These are phyloP conservation scores for Silene coronaria DNA, from an alignment of 179 eudicot genomes.

Conservation along the genomic window DNA sequence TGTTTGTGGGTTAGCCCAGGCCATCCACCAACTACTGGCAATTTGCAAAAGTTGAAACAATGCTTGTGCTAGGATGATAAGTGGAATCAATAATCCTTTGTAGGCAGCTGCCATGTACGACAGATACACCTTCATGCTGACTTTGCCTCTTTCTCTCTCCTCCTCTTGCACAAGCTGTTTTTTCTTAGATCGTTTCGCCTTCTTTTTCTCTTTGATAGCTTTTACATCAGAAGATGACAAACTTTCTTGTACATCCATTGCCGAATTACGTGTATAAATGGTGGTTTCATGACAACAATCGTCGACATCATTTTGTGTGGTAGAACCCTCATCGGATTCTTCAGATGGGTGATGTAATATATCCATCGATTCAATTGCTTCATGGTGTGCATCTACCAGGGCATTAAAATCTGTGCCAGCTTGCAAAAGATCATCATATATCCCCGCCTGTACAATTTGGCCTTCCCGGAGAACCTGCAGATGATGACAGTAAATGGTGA, in stretches of 20 bases:
- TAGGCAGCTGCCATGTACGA: conserved; percentile 98
- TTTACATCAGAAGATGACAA: conserved; percentile 56
- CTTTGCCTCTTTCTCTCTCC: conserved; percentile 87
- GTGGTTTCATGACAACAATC: conserved; percentile 40
- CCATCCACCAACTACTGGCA: conserved; percentile 99
- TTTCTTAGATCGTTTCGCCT: conserved; percentile 78
- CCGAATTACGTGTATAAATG: conserved; percentile 32
- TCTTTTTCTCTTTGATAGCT: conserved; percentile 93
- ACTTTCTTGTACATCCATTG: conserved; percentile 54
- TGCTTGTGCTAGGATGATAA: conserved; percentile 75
- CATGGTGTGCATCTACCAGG: conserved; percentile 88
- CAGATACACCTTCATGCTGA: conserved; percentile 88
- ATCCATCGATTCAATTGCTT: conserved; percentile 96
- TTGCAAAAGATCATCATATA: conserved; percentile 85
- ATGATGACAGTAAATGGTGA: conserved; percentile 19
- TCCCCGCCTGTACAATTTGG: conserved; percentile 82
- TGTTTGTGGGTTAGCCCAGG: conserved; percentile 98
- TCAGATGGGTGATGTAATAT: conserved; percentile 57
- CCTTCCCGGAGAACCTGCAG: conserved; percentile 91
- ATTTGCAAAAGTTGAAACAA: conserved; percentile 90
- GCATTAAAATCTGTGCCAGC: conserved; percentile 86
- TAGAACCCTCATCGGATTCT: conserved; percentile 56
- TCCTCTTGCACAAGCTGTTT: conserved; percentile 98
- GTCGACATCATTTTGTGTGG: conserved; percentile 29
- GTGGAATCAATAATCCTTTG: conserved; percentile 80